Conservation (phyloP, 169 alveolate genomes). For the Eimeria falciformis region DNA sequence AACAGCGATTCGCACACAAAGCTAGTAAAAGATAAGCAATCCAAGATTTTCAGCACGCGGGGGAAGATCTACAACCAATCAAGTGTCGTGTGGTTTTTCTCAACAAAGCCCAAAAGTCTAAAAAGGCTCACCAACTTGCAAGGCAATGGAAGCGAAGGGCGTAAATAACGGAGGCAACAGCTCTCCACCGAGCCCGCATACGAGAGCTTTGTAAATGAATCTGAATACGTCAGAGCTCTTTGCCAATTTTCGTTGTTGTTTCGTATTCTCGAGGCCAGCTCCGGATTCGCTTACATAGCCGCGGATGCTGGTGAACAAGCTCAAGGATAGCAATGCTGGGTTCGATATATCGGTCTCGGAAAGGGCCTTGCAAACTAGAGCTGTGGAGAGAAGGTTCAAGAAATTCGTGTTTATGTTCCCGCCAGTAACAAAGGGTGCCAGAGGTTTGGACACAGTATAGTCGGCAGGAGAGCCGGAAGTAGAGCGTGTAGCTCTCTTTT, state of each 20-base stretch:
- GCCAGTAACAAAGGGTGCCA: conserved; percentile 10
- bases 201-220: background rate
- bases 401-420: conserved; percentile 26
- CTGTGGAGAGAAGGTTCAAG: conserved; percentile 8
- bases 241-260: conserved; percentile 38
- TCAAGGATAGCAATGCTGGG: conserved; percentile 8
- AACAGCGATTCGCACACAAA: background rate
- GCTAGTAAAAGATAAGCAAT: background rate
- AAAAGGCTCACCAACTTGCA: conserved; percentile 56
- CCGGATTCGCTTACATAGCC: conserved; percentile 56
- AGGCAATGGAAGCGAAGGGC: conserved; percentile 36
- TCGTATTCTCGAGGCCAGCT: conserved; percentile 45
- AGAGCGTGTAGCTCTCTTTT: background rate
- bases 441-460: background rate
- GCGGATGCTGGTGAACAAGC: conserved; percentile 13
- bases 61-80: background rate
- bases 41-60: background rate
- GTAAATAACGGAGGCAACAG: conserved; percentile 45
- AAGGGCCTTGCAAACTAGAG: conserved; percentile 22
- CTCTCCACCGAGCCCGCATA: conserved; percentile 55
- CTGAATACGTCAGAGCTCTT: conserved; percentile 43
- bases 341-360: conserved; percentile 3
- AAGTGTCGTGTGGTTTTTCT: background rate
- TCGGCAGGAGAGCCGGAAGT: background rate
- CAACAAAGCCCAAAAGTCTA: background rate